phyloP scores from a whole-genome alignment of 345 rosid genomes.

The Euphorbia tirucalli region DNA sequence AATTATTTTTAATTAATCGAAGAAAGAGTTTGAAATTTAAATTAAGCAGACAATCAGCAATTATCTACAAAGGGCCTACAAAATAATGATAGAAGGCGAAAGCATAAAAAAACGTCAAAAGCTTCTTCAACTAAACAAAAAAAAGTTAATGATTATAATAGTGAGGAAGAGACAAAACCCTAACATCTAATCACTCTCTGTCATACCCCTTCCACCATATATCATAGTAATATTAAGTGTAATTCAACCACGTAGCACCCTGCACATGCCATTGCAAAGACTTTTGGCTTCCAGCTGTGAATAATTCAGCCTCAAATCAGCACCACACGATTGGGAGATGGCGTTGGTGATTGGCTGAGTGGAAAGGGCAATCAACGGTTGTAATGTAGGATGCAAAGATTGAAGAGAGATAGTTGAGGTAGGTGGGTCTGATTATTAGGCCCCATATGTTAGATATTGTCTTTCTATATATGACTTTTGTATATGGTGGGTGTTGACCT shows the following conservation, averaged over 20 bases:
- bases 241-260: slow-evolving; percentile 26
- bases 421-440: slow-evolving; percentile 9
- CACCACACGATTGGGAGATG: not conserved
- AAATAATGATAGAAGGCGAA: slow-evolving; percentile 3
- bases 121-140: slow-evolving; percentile 30
- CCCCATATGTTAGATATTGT: slow-evolving; percentile 22
- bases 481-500: slow-evolving; percentile 44
- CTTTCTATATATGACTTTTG: slow-evolving; percentile 14
- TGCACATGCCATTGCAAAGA: slow-evolving; percentile 6
- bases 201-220: slow-evolving; percentile 9
- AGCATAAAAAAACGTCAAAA: slow-evolving; percentile 24
- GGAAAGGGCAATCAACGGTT: not conserved
- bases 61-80: slow-evolving; percentile 28
- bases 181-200: slow-evolving; percentile 12
- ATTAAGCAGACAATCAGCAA: slow-evolving; percentile 16
- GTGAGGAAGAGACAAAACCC: slow-evolving; percentile 20
- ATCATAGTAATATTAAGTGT: not conserved
- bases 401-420: not conserved
- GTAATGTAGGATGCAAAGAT: not conserved
- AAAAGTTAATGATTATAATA: slow-evolving; percentile 6
- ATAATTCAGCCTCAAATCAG: not conserved
- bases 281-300: slow-evolving; percentile 32
- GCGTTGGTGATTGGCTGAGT: not conserved
- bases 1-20: not conserved
- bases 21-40: slow-evolving; percentile 23